Percentiles rank a stretch among this genome's conserved stretches.
Conservation (phyloP, 1,139 yeast genomes). For the Suhomyces yuchorum region DNA sequence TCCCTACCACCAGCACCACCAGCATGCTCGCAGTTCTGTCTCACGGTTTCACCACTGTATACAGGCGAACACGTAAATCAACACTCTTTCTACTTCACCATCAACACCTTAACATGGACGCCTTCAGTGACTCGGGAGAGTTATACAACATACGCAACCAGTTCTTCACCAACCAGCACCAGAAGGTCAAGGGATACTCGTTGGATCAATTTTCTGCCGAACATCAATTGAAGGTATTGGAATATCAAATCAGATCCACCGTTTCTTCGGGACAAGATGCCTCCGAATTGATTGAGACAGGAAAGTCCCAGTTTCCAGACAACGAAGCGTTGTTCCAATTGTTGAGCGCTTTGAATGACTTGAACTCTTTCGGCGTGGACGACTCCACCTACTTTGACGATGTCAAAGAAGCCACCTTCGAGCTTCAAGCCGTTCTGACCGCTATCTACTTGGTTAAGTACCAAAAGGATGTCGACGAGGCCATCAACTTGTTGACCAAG, state of each 20-base stretch:
- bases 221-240: slow-evolving; percentile 42
- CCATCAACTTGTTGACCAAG: slow-evolving; percentile 32
- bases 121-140: slow-evolving; percentile 46
- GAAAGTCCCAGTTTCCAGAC: slow-evolving; percentile 39
- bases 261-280: slow-evolving; percentile 48
- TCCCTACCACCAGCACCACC: not conserved
- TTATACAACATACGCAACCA: slow-evolving; percentile 48
- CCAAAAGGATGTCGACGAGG: slow-evolving; percentile 43
- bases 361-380: slow-evolving; percentile 43
- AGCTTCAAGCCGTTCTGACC: slow-evolving; percentile 45
- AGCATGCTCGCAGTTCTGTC: not conserved
- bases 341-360: slow-evolving; percentile 46
- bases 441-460: slow-evolving; percentile 44
- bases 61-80: slow-evolving; percentile 9
- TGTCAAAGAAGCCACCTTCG: slow-evolving; percentile 33
- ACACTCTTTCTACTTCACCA: slow-evolving; percentile 7
- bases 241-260: slow-evolving; percentile 46
- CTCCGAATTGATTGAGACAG: slow-evolving; percentile 40
- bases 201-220: slow-evolving; percentile 40
- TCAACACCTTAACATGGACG: slow-evolving; percentile 32
- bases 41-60: not conserved
- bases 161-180: slow-evolving; percentile 50
- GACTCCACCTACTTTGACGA: slow-evolving; percentile 38
- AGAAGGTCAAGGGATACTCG: slow-evolving; percentile 36
- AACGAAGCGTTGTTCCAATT: slow-evolving; percentile 42